These are phyloP conservation scores for Panus rudis DNA, from an alignment of 768 basidiomycete genomes.

Conservation along the genomic window DNA sequence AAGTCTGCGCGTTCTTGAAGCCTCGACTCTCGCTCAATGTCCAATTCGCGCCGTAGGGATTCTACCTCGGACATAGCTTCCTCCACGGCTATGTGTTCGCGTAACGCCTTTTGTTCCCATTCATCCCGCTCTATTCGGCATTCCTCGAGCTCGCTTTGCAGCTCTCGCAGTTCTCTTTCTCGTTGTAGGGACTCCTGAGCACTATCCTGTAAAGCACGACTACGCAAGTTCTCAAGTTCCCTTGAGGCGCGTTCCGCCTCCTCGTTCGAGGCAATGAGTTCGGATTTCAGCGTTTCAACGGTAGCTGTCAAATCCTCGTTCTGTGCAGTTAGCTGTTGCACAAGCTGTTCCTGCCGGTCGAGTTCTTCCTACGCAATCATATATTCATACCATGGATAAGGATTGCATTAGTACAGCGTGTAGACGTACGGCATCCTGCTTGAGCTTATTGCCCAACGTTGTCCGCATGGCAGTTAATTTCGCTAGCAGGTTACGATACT, in stretches of 20 bases:
- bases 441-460: conserved; percentile 87
- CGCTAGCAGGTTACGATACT: conserved; percentile 80
- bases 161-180: conserved; percentile 77
- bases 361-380: conserved; percentile 80
- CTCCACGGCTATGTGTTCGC: conserved; percentile 68
- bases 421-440: conserved; percentile 86
- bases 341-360: conserved; percentile 80
- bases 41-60: conserved; percentile 53
- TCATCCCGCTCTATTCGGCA: conserved; percentile 77
- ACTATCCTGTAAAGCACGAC: conserved; percentile 55
- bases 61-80: conserved; percentile 56
- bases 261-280: conserved; percentile 67
- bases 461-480: conserved; percentile 92
- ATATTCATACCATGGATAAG: conserved; percentile 5
- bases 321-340: conserved; percentile 71
- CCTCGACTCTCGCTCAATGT: conserved; percentile 54
- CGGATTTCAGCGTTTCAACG: conserved; percentile 72
- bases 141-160: conserved; percentile 81
- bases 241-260: conserved; percentile 65
- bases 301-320: conserved; percentile 68
- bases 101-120: conserved; percentile 52
- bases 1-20: conserved; percentile 50
- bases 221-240: conserved; percentile 66
- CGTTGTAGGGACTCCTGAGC: conserved; percentile 62
- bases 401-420: not conserved